These are phyloP conservation scores for Fusarium equiseti DNA, from an alignment of 2,329 filamentous ascomycete species.

Conservation along the genomic window DNA sequence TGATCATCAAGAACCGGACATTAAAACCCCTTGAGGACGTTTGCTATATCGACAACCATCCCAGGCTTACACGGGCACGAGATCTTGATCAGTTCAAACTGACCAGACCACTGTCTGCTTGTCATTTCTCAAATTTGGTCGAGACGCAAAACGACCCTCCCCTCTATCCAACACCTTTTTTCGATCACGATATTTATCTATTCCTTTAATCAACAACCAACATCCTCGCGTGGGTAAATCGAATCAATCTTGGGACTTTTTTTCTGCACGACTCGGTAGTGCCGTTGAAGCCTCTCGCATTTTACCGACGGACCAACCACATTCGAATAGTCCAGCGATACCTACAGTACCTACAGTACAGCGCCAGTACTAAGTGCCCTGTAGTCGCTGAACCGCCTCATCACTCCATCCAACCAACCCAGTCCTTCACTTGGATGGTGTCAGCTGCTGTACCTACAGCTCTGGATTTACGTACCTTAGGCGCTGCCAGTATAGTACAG, in stretches of 20 bases:
- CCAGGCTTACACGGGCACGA: constrained; percentile 37
- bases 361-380: constrained; percentile 6
- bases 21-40: constrained; percentile 11
- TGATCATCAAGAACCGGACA: constrained; percentile 27
- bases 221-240: constrained; percentile 20
- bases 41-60: constrained; percentile 20
- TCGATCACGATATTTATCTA: constrained; percentile 35
- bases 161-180: constrained; percentile 9
- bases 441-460: constrained; percentile 25
- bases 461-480: constrained; percentile 32
- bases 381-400: constrained; percentile 33
- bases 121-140: constrained; percentile 23
- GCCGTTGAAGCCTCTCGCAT: constrained; percentile 37
- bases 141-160: constrained; percentile 5
- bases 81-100: constrained; percentile 32
- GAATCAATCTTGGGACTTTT: constrained; percentile 9
- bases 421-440: constrained; percentile 37
- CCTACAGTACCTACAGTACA: constrained; percentile 6
- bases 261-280: constrained; percentile 36
- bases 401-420: constrained; percentile 29
- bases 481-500: constrained; percentile 26
- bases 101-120: neutral
- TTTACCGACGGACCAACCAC: constrained; percentile 41
- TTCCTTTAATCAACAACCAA: constrained; percentile 14
- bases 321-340: constrained; percentile 23